Evolutionary conservation across 2,329 filamentous ascomycete genomes (phyloP), one percentile per base, ranked within the genome.

Genomic region (Aquanectria penicillioides): DNA sequence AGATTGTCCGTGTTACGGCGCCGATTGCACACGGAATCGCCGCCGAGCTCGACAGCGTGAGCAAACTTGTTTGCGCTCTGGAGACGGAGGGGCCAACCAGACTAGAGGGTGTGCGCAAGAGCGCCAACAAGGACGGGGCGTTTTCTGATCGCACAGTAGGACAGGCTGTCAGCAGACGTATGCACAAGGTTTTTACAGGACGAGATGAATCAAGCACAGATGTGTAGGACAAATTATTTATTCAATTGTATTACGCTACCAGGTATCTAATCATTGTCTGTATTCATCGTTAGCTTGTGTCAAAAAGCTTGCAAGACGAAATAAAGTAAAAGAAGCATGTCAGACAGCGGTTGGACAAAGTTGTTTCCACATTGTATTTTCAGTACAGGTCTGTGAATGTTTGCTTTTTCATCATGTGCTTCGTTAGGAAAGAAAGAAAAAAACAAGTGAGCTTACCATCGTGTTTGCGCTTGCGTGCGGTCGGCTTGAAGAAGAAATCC

Each of bases 301-400:
- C 28, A 41, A 63, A 10, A 12, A 54, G 57, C 54, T 73, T 74
- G 64, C 38, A 54, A 68, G 46, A 67, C 4, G 51, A 64, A 53
- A 38, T 48, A 17, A 28, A 38, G 9, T 50, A 51, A 43, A 18
- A 52, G 62, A 71, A 71, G 69, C 67, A 13, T 71, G 67, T 91
- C 89, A 92, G 89, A 92, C 87, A 92, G 89, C 89, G 90, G 89
- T 92, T 92, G 89, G 87, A 88, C 87, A 86, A 88, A 86, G 79
- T 78, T 80, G 74, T 81, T 83, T 91, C 89, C 83, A 90, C 89
- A 92, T 82, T 66, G 31, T 69, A 71, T 73, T 77, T 90, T 92
- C 88, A 83, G 90, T 89, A 90, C 89, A 93, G 90, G 89, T 93
- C 89, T 92, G 89, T 92, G 89, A 89, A 85, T 36, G 79, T 80